Conservation (phyloP, 108 stramenopile genomes). For the Pseudonitzschia multiseries region DNA sequence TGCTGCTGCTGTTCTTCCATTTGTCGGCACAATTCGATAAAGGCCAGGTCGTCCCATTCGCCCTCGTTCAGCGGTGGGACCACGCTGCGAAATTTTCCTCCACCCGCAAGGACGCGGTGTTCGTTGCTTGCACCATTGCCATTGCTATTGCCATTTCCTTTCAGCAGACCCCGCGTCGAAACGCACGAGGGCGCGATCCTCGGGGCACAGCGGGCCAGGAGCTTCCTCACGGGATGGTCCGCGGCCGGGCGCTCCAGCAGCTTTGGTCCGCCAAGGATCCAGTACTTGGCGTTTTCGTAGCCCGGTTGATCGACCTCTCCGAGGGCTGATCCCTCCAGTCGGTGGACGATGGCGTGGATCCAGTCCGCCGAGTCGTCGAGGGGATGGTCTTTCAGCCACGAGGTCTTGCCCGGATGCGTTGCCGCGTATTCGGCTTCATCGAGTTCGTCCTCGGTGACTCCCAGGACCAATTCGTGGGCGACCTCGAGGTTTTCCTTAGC, state of each 20-base stretch:
- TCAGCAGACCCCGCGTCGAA: neutral
- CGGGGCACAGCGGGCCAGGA: neutral
- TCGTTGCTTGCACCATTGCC: too few relatives aligned
- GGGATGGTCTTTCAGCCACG: constrained; percentile 41
- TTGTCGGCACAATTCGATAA: neutral
- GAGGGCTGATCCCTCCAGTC: constrained; percentile 20
- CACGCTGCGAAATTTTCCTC: neutral
- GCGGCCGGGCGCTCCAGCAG: neutral
- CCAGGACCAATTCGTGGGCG: constrained; percentile 47
- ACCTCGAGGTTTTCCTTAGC: constrained; percentile 21
- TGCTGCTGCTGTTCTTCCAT: too few relatives aligned
- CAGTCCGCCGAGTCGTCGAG: constrained; percentile 21
- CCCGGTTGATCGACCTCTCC: constrained; percentile 39
- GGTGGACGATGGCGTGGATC: constrained; percentile 43
- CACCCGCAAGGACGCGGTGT: too few relatives aligned
- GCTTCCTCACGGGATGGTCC: neutral
- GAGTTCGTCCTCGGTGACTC: constrained; percentile 25
- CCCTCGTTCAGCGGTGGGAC: neutral
- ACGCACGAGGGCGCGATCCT: neutral
- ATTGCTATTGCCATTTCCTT: too few relatives aligned
- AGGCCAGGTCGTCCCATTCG: constrained; percentile 2
- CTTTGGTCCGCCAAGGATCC: constrained; percentile 39
- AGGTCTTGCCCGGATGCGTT: constrained; percentile 41
- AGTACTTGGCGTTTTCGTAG: constrained; percentile 46
- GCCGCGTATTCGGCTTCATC: constrained; percentile 44